phyloP scores from a whole-genome alignment of 768 basidiomycete genomes.

The Sutorius australiensis region DNA sequence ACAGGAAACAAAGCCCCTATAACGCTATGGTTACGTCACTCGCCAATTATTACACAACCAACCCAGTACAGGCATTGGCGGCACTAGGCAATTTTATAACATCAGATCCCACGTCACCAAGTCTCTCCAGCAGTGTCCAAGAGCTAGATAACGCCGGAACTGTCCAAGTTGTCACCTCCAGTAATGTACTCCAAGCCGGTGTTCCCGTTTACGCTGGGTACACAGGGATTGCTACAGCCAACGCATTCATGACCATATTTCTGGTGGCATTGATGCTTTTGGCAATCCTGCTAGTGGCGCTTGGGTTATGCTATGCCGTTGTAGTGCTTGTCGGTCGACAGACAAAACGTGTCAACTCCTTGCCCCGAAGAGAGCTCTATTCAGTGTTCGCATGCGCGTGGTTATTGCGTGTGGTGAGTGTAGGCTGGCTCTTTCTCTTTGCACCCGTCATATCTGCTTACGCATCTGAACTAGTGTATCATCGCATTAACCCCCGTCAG shows the following conservation, averaged over 20 bases:
- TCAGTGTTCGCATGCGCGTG: slow-evolving; percentile 52
- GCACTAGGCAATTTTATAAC: slow-evolving; percentile 11
- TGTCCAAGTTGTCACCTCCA: slow-evolving; percentile 65
- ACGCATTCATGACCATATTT: slow-evolving; percentile 90
- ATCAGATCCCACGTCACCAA: background rate
- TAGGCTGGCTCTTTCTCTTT: background rate
- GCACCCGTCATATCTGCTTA: slow-evolving; percentile 1
- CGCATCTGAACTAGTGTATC: slow-evolving; percentile 43
- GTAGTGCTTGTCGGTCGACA: slow-evolving; percentile 26
- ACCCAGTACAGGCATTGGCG: slow-evolving; percentile 6
- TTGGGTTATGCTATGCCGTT: slow-evolving; percentile 51
- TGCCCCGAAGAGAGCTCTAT: slow-evolving; percentile 34
- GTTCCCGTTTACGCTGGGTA: slow-evolving; percentile 79
- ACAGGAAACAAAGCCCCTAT: slow-evolving; percentile 79
- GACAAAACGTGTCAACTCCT: slow-evolving; percentile 16
- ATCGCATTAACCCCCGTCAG: slow-evolving; percentile 64
- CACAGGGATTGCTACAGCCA: slow-evolving; percentile 74
- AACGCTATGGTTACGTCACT: slow-evolving; percentile 35
- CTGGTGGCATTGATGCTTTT: slow-evolving; percentile 64
- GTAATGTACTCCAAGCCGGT: slow-evolving; percentile 72
- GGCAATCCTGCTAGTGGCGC: slow-evolving; percentile 50
- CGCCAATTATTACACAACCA: background rate
- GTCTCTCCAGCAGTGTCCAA: slow-evolving; percentile 22
- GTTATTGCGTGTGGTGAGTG: slow-evolving; percentile 63
- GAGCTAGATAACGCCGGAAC: slow-evolving; percentile 26